phyloP scores from a whole-genome alignment of 2,329 filamentous ascomycete genomes.

The Pseudocercospora cruenta region DNA sequence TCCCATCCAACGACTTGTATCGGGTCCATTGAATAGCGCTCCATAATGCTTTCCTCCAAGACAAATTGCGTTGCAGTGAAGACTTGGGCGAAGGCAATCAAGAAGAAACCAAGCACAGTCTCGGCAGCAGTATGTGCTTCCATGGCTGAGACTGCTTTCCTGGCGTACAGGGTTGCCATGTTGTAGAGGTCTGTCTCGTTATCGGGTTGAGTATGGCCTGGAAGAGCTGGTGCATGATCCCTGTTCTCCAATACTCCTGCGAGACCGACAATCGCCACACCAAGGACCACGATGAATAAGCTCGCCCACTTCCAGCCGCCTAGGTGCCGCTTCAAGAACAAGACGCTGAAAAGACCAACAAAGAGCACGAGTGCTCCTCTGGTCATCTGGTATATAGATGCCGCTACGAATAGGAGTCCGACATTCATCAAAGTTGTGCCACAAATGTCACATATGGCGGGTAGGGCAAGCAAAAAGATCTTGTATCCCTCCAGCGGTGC shows the following conservation, averaged over 20 bases:
- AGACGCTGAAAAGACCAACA: conserved; percentile 90
- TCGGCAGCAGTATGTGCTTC: conserved; percentile 62
- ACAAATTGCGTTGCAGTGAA: conserved; percentile 98
- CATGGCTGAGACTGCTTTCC: conserved; percentile 42
- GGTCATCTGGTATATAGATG: conserved; percentile 99
- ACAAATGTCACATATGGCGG: conserved; percentile 89
- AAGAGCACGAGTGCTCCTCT: conserved; percentile 92
- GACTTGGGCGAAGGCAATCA: conserved; percentile 93
- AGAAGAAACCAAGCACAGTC: conserved; percentile 79
- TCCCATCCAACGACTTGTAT: conserved; percentile 96
- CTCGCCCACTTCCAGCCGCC: conserved; percentile 91
- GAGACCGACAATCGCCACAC: conserved; percentile 86
- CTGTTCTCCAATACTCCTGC: conserved; percentile 80
- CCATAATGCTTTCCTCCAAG: conserved; percentile 89
- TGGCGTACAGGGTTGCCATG: conserved; percentile 20
- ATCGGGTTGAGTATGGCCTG: conserved; percentile 38
- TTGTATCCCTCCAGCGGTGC: conserved; percentile 69
- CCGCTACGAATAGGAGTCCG: conserved; percentile 87
- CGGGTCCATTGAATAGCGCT: conserved; percentile 77
- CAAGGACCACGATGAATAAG: conserved; percentile 81
- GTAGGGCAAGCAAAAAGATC: conserved; percentile 76
- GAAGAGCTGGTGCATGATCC: conserved; percentile 48
- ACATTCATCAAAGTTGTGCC: conserved; percentile 98
- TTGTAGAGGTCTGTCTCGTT: conserved; percentile 24
- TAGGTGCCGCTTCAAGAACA: conserved; percentile 81